Conservation (phyloP, 192 early-diverging fungal genomes). For the Chytriomyces confervae region DNA sequence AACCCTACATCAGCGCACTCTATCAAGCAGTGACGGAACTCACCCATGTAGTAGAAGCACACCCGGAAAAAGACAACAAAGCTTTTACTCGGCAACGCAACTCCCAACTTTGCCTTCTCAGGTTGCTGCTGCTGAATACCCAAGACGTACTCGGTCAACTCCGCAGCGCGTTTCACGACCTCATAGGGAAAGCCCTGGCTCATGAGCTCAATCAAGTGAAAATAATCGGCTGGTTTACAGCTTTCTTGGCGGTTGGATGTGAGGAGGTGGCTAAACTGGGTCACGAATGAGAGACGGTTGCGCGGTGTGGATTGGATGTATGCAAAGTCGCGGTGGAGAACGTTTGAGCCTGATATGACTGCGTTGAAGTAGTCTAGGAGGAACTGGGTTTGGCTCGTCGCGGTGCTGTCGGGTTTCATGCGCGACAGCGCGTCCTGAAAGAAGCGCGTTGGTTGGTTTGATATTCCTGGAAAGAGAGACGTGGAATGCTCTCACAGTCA, state of each 20-base stretch:
- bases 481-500: neutral
- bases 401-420: neutral
- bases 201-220: constrained; percentile 23
- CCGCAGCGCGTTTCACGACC: neutral
- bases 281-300: constrained; percentile 11
- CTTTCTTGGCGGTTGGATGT: neutral
- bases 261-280: neutral
- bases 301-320: constrained; percentile 27
- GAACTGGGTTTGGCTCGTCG: neutral
- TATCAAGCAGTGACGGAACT: neutral
- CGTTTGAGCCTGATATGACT: constrained; percentile 14
- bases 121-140: neutral
- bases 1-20: neutral
- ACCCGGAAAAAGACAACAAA: constrained; percentile 15
- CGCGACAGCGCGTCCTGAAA: neutral
- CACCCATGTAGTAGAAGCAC: constrained; percentile 29
- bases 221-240: constrained; percentile 24
- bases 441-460: neutral
- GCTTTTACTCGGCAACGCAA: constrained; percentile 14
- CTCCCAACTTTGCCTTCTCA: neutral
- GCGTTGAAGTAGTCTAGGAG: constrained; percentile 21
- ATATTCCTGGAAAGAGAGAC: neutral
- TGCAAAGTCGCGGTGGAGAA: constrained; percentile 22
- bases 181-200: constrained; percentile 11
- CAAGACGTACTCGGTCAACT: constrained; percentile 19